phyloP scores from a whole-genome alignment of 1,284 basidiomycete genomes.

The Malassezia psittaci region DNA sequence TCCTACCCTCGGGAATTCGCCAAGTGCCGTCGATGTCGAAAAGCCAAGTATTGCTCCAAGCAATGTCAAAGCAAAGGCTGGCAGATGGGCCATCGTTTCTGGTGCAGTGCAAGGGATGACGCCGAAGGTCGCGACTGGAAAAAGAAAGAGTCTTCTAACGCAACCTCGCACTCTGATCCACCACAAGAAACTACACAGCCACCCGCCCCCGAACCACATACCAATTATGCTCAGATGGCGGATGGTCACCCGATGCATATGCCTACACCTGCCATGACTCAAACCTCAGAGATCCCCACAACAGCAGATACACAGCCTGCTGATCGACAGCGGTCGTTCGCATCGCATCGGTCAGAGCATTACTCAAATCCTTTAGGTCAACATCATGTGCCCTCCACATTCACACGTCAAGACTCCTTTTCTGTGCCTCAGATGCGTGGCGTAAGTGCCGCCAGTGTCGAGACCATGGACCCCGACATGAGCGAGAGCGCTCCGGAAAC shows the following conservation, averaged over 20 bases:
- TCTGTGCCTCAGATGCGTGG: conserved; percentile 28
- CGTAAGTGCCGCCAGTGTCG: conserved; percentile 29
- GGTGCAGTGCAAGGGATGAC: conserved; percentile 48
- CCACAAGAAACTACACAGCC: too few species aligned
- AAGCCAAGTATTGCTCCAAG: conserved; percentile 97
- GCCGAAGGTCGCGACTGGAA: conserved; percentile 19
- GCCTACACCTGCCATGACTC: too few species aligned
- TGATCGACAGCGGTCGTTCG: not conserved
- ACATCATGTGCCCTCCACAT: conserved; percentile 22
- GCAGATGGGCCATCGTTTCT: conserved; percentile 84
- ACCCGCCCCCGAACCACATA: too few species aligned
- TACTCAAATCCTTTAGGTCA: conserved; percentile 19
- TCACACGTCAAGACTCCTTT: conserved; percentile 9
- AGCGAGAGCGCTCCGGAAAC: conserved; percentile 26
- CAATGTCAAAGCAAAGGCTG: conserved; percentile 94
- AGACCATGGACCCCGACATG: conserved; percentile 30
- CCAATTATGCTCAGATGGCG: too few species aligned
- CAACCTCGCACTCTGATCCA: too few species aligned
- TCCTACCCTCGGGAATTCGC: conserved; percentile 86
- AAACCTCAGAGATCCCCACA: too few species aligned
- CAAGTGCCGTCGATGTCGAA: conserved; percentile 87
- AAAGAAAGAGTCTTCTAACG: conserved; percentile 20
- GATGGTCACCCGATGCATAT: too few species aligned
- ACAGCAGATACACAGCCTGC: too few species aligned
- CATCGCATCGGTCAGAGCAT: not conserved